These are phyloP conservation scores for Musa balbisiana DNA, from an alignment of 202 grass and related monocot species.

Conservation along the genomic window DNA sequence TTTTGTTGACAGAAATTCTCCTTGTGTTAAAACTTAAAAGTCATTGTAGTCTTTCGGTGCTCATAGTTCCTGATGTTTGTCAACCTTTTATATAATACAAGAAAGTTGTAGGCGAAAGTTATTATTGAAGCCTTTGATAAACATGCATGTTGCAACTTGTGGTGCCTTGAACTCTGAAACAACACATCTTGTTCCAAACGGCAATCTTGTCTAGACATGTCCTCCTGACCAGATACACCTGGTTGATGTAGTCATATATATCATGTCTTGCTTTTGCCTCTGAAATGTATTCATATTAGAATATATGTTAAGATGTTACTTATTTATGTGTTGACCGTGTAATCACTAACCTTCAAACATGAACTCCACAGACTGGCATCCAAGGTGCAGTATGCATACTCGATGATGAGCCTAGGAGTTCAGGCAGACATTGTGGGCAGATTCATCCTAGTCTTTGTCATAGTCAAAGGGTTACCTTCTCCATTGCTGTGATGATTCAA, in stretches of 20 bases:
- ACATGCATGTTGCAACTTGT: not conserved
- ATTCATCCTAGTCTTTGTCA: slow-evolving; percentile 61
- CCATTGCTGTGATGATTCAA: slow-evolving; percentile 82
- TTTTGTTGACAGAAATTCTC: no score
- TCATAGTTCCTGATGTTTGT: no score
- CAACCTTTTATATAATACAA: no score
- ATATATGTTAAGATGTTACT: not conserved
- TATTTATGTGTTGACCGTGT: not conserved
- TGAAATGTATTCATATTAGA: not conserved
- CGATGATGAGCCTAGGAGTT: slow-evolving; percentile 85
- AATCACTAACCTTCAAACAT: not conserved
- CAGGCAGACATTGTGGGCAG: slow-evolving; percentile 75
- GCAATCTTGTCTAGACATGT: not conserved
- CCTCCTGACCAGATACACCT: not conserved
- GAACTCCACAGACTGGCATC: slow-evolving; percentile 59
- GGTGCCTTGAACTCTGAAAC: not conserved
- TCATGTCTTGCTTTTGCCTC: no score
- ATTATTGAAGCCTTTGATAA: not conserved
- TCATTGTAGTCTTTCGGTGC: no score
- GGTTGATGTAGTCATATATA: not conserved
- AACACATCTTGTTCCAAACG: not conserved
- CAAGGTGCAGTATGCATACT: slow-evolving; percentile 70
- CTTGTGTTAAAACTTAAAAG: no score
- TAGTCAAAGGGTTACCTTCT: slow-evolving; percentile 70
- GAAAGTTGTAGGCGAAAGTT: not conserved